A percentile compares a stretch with the other conserved stretches of the same genome.
These are phyloP conservation scores for Nakazawaea pomicola DNA, from an alignment of 805 yeast species.

Conservation along the genomic window DNA sequence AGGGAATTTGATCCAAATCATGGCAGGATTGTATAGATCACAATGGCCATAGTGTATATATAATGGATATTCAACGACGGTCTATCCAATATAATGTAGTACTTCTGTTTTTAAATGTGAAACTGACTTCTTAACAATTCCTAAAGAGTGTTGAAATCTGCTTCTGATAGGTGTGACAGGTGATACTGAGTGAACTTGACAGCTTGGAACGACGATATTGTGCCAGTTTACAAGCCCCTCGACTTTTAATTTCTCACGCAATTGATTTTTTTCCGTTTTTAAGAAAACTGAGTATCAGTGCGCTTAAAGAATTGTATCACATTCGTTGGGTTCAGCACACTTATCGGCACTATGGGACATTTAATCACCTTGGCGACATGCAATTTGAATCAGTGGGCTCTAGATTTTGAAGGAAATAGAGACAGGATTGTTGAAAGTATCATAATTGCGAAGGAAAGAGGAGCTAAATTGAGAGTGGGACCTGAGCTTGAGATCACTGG, in stretches of 20 bases:
- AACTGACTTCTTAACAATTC: too few species aligned
- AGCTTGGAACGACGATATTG: too few species aligned
- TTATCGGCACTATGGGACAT: conserved; percentile 61
- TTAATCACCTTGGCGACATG: conserved; percentile 89
- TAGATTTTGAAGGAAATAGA: conserved; percentile 95
- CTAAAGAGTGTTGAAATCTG: too few species aligned
- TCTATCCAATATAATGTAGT: too few species aligned
- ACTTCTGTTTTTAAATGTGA: too few species aligned
- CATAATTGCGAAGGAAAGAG: conserved; percentile 62
- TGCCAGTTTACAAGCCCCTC: too few species aligned
- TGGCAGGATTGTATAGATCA: conserved; percentile 39
- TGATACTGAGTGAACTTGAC: too few species aligned
- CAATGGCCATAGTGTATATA: not conserved
- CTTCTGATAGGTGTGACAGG: too few species aligned
- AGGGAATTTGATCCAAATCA: conserved; percentile 54
- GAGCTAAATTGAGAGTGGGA: conserved; percentile 87
- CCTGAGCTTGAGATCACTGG: conserved; percentile 96
- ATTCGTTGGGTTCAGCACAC: too few species aligned
- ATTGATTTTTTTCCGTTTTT: too few species aligned
- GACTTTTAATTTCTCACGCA: too few species aligned
- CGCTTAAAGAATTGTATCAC: not conserved
- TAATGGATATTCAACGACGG: too few species aligned
- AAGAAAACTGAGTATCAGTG: conserved; percentile 1
- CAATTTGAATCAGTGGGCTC: conserved; percentile 96
- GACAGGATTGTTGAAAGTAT: conserved; percentile 87